A percentile compares a stretch with the other conserved stretches of the same genome.
Conservation (phyloP, 169 alveolate species). For the Besnoitia besnoiti region DNA sequence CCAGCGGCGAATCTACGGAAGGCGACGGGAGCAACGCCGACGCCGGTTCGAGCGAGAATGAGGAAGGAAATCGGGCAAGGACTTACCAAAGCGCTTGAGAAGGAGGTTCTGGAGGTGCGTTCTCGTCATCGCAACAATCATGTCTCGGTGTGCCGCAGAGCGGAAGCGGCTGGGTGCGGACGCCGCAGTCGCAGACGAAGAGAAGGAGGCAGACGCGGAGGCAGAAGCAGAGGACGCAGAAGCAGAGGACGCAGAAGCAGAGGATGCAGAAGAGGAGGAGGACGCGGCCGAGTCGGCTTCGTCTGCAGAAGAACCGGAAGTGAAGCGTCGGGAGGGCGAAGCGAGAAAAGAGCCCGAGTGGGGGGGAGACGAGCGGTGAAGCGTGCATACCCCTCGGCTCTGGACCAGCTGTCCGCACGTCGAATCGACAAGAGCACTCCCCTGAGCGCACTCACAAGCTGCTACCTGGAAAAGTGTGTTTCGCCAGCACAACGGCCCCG, state of each 20-base stretch:
- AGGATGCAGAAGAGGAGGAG: background rate
- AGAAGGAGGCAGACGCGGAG: background rate
- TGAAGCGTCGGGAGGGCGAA: background rate
- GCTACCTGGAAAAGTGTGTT: too few species aligned
- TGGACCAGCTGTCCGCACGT: too few species aligned
- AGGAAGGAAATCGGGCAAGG: background rate
- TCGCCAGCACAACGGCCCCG: too few species aligned
- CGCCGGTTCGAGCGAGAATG: background rate
- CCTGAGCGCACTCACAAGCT: too few species aligned
- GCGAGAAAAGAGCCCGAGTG: background rate
- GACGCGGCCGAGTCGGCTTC: too few species aligned
- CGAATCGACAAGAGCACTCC: too few species aligned
- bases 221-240: background rate
- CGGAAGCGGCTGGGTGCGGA: constrained; percentile 38
- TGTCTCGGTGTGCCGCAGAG: constrained; percentile 67
- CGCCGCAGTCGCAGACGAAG: too few species aligned
- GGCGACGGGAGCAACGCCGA: too few species aligned
- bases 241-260: background rate
- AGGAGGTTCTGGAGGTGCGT: constrained; percentile 61
- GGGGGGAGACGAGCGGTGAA: background rate
- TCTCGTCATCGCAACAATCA: constrained; percentile 59
- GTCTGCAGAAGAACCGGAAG: background rate
- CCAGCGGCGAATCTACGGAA: too few species aligned
- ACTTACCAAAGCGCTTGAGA: constrained; percentile 61
- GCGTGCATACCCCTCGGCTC: background rate